Conservation (phyloP, 2,329 filamentous ascomycete species). For the Xylariaceae sp. region DNA sequence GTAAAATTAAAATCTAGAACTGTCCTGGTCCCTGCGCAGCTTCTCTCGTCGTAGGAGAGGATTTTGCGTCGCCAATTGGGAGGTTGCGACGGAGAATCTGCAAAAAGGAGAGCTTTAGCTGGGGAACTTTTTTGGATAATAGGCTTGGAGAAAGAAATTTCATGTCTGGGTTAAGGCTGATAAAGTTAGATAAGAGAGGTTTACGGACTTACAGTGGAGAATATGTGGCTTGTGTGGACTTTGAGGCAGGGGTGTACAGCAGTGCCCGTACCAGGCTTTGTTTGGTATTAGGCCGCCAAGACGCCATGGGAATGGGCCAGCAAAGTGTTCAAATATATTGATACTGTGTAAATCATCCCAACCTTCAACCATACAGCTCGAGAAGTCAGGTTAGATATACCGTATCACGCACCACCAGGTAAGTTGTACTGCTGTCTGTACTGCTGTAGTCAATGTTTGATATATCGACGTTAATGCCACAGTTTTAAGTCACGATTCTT, state of each 20-base stretch:
- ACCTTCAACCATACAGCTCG: too few relatives aligned
- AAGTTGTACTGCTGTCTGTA: too few relatives aligned
- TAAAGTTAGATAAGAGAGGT: constrained; percentile 12
- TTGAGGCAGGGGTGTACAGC: background rate
- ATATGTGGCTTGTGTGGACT: constrained; percentile 11
- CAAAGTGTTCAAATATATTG: too few relatives aligned
- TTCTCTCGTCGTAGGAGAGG: constrained; percentile 18
- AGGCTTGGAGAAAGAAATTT: constrained; percentile 21
- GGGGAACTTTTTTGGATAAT: too few relatives aligned
- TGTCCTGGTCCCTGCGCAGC: constrained; percentile 23
- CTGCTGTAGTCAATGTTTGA: too few relatives aligned
- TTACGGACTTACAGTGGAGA: constrained; percentile 8
- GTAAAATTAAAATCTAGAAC: constrained; percentile 18
- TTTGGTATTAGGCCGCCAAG: too few relatives aligned
- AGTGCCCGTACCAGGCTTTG: background rate
- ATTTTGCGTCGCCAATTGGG: constrained; percentile 12
- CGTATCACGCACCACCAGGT: too few relatives aligned
- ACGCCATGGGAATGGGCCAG: too few relatives aligned
- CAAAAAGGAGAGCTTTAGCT: constrained; percentile 11
- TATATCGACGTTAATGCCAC: too few relatives aligned
- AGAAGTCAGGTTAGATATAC: too few relatives aligned
- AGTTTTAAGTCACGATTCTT: too few relatives aligned
- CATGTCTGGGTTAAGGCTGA: constrained; percentile 14
- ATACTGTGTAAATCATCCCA: too few relatives aligned
- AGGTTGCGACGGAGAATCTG: constrained; percentile 10